Base-by-base conservation (phyloP, 164 flowering plant genomes). In the Berberis thunbergii region DNA sequence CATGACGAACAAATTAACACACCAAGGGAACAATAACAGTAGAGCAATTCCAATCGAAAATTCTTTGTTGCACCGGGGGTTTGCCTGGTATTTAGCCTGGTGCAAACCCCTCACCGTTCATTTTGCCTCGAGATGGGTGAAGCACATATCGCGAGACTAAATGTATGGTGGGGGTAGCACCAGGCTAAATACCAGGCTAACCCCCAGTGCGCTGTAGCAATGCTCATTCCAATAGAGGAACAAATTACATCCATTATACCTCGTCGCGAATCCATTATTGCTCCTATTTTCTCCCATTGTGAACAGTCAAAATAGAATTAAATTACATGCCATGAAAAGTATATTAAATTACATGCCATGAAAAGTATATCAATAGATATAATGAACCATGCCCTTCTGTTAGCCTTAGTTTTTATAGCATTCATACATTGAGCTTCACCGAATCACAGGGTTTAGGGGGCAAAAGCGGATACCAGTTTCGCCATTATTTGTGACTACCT, bases 401-500 rank as follows among this genome's bases (percentile, higher is more conserved):
- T 26, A 26, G 26, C 26, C 26, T 26, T 26, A 26, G 8, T 2
- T 4, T 12, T 11, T 52, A 7, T 52, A 10, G 4, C 4, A 12
- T 6, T 52, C 12, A 11, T 52, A 11, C 54, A 52, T 52, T 10
- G 11, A 50, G 11, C 26, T 26, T 26, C 26, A 26, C 26, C 26
- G 26, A n/a, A 26, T 26, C 54, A 52, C 12, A 8, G 58, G 8
- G 13, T 55, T 57, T 41, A 45, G 54, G 55, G 50, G 50, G 43
- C 48, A 8, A 60, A 57, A 77, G 11, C 67, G 49, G 61, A 84
- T 60, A 26, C 87, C 86, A 39, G 77, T 70, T 44, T 70, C 66
- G 42, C 61, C 77, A 40, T 46, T 57, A n/a, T 48, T 55, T 8
- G 73, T 66, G 13, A 77, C 54, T 12, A 75, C 70, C 69, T 80